Percentiles rank a stretch among this genome's conserved stretches.
These are phyloP conservation scores for Oenanthe sinensis DNA, from an alignment of 129 eudicot species.

Conservation along the genomic window DNA sequence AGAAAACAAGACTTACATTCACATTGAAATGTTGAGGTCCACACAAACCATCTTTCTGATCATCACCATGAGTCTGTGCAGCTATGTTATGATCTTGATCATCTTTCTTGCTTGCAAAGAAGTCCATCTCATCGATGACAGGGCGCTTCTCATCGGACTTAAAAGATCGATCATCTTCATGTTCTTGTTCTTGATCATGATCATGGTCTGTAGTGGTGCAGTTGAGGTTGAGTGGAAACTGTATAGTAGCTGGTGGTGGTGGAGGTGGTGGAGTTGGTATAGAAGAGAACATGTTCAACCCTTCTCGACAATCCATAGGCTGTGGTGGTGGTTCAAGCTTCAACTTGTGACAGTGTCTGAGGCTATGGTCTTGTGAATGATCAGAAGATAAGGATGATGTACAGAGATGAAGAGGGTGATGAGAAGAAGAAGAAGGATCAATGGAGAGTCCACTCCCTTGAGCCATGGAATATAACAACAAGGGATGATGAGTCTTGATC, in stretches of 20 bases:
- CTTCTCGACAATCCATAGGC: constrained; percentile 7
- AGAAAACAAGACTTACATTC: constrained; percentile 29
- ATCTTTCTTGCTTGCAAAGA: constrained; percentile 35
- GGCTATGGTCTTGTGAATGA: neutral
- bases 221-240: constrained; percentile 34
- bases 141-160: constrained; percentile 15
- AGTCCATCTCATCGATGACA: constrained; percentile 48
- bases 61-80: neutral
- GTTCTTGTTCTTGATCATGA: neutral
- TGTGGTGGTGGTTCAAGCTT: constrained; percentile 7
- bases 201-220: constrained; percentile 11
- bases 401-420: neutral
- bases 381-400: constrained; percentile 11
- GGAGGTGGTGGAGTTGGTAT: constrained; percentile 2
- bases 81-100: neutral
- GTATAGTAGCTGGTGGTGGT: constrained; percentile 25
- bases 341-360: neutral
- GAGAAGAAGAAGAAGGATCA: constrained; percentile 5
- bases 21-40: constrained; percentile 26
- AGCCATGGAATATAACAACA: constrained; percentile 40
- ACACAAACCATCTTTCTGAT: constrained; percentile 4
- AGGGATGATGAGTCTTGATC: constrained; percentile 24
- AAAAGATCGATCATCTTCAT: neutral
- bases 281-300: neutral
- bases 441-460: constrained; percentile 51